These are phyloP conservation scores for Penicillium sp. DNA, from an alignment of 2,329 filamentous ascomycete genomes.

Conservation along the genomic window DNA sequence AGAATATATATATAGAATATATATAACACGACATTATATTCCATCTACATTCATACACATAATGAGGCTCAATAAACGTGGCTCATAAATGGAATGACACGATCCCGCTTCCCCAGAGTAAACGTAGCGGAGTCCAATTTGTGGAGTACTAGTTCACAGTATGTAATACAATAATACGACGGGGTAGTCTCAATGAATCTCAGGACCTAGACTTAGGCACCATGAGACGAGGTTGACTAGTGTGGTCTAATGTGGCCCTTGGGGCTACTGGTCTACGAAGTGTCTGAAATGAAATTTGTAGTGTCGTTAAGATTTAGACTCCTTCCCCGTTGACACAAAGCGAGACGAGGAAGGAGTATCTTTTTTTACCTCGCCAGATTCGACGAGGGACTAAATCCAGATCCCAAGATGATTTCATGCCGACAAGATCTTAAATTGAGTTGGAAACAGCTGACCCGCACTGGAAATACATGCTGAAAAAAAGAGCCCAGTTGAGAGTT, in stretches of 20 bases:
- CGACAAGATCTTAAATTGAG: slow-evolving; percentile 44
- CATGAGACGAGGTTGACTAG: too few species aligned
- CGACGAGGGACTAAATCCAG: slow-evolving; percentile 36
- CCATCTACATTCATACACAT: neutral
- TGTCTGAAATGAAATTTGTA: slow-evolving; percentile 16
- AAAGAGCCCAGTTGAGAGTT: slow-evolving; percentile 34
- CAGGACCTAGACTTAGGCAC: neutral
- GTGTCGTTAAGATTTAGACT: slow-evolving; percentile 44
- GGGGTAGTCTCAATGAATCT: neutral
- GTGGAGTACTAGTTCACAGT: neutral
- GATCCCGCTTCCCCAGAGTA: neutral
- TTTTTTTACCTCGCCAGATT: slow-evolving; percentile 46
- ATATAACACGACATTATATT: neutral
- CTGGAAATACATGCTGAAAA: slow-evolving; percentile 43
- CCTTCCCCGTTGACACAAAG: slow-evolving; percentile 31
- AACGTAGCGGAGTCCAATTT: neutral
- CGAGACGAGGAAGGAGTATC: slow-evolving; percentile 14
- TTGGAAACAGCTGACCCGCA: slow-evolving; percentile 42
- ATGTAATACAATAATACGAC: too few species aligned
- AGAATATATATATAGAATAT: neutral
- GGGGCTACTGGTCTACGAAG: neutral
- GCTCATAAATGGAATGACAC: neutral
- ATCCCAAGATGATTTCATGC: slow-evolving; percentile 29
- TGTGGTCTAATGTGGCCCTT: neutral
- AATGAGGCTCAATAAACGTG: neutral